Percentiles rank a stretch among this genome's conserved stretches.
phyloP scores from a whole-genome alignment of 257 asterid genomes.

The Oldenlandia corymbosa region DNA sequence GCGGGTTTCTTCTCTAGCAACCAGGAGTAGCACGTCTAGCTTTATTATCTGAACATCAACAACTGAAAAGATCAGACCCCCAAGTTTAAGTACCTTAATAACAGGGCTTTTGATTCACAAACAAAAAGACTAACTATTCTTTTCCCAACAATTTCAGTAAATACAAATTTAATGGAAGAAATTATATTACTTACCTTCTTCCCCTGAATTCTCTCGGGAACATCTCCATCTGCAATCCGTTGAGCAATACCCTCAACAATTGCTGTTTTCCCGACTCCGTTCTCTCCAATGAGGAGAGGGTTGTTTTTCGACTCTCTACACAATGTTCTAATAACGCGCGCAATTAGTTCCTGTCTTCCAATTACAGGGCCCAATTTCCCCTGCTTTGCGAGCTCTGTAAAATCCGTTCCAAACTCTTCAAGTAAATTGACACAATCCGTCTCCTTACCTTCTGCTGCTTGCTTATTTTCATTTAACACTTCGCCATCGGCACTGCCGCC shows the following conservation, averaged over 20 bases:
- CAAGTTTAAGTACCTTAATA: too few relatives aligned
- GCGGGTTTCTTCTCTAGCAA: constrained; percentile 92
- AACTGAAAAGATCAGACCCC: too few relatives aligned
- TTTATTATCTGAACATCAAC: too few relatives aligned
- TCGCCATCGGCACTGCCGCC: too few relatives aligned
- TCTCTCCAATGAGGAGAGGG: constrained; percentile 98
- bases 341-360: constrained; percentile 86
- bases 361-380: constrained; percentile 97
- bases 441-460: too few relatives aligned
- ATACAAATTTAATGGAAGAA: too few relatives aligned
- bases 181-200: constrained; percentile 98
- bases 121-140: too few relatives aligned
- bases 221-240: constrained; percentile 89
- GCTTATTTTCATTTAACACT: too few relatives aligned
- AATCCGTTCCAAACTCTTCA: constrained; percentile 49
- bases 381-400: constrained; percentile 64
- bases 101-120: too few relatives aligned
- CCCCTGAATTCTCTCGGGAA: constrained; percentile 94
- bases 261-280: constrained; percentile 99
- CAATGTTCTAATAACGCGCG: constrained; percentile 92
- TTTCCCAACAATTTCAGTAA: too few relatives aligned
- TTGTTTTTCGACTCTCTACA: constrained; percentile 93
- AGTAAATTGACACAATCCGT: too few relatives aligned
- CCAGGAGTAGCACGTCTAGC: constrained; percentile 89
- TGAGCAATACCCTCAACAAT: constrained; percentile 98